Evolutionary conservation across 2,329 filamentous ascomycete genomes (phyloP), one percentile per base, ranked within the genome.

Genomic region (Zalaria sp.): DNA sequence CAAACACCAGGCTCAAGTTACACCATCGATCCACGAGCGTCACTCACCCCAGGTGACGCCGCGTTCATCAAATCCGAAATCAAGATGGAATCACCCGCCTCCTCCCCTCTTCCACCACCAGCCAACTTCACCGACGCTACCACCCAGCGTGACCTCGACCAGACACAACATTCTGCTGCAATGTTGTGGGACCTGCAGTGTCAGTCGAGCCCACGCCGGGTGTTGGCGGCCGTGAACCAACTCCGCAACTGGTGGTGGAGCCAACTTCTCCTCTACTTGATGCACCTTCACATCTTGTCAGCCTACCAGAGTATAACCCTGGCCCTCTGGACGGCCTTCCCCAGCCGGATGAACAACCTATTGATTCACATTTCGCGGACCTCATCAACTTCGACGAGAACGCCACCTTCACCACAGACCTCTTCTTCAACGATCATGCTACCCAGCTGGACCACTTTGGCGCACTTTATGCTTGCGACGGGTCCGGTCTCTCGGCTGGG

Each of bases 111-210:
- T 35, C 43, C 40, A 29, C 35, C 35, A 35, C 32, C 39, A 35
- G 8, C n/a, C 7, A 11, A 25, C 9, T 9, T 9, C n/a, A 34
- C 31, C 39, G 43, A 43, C 32, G 35, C 36, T 27, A 41, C 40
- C 38, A 42, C 39, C 38, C 40, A 39, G 36, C 38, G 41, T 45
- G 43, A 81, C 68, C 74, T 83, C 78, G 85, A 93, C 75, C 69
- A 77, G 91, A 91, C 88, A 95, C 91, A 95, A 95, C 88, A 93
- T 94, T 88, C 91, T 96, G 91, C 91, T 75, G 91, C 76, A 88
- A 81, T 95, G 89, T 95, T 96, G 91, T 96, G 82, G 67, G 91
- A 94, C 91, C 91, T 93, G 91, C 91, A 83, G 91, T 98, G 91
- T 96, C 91, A 78, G 81, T 89, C 83, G 82, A 56, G 52, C 54